Evolutionary conservation across 306 rosid species (phyloP), one percentile per base, ranked within the genome.

Genomic region (Prunus campanulata): DNA sequence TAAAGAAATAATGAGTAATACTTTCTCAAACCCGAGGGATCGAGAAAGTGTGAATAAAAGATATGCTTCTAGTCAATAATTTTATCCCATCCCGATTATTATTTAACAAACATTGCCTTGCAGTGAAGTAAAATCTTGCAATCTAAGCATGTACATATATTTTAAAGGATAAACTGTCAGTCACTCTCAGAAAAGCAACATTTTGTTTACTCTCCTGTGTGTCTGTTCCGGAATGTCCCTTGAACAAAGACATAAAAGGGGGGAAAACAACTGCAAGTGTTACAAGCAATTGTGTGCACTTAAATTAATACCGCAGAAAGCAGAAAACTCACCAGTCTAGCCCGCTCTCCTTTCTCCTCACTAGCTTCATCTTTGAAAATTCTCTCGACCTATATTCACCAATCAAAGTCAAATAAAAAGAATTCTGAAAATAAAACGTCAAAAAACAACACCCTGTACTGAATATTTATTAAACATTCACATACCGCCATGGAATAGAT

Each of bases 301-400:
- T 15, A 1, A 22, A 42, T 4, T 6, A 49, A 29, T 18, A 70
- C 9, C 2, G 18, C 44, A 74, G 0, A 46, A 16, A 3, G 3
- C 2, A 13, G 10, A 10, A 80, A 56, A 64, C 90, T 80, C 77
- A 96, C 99, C 99, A 96, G 90, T 83, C 99, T 88, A 64, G 98
- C 99, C 7, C 91, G 93, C 84, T 92, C 97, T 32, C 99, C 99
- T 85, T 92, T 96, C 82, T 92, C 99, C 88, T 92, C 94, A 59
- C 88, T 92, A 44, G 99, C 98, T 57, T 96, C 98, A 91, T 96
- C 93, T 88, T 91, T 96, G 68, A 96, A 74, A 82, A 96, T 90
- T 10, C 35, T 96, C 19, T 87, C 93, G 47, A 89, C 35, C 97
- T 96, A 75, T 74, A 91, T 77, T 80, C 64, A 79, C 51, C 24